Evolutionary conservation across 352 stramenopile genomes (phyloP).

Genomic region (Phytophthora hybrid): DNA sequence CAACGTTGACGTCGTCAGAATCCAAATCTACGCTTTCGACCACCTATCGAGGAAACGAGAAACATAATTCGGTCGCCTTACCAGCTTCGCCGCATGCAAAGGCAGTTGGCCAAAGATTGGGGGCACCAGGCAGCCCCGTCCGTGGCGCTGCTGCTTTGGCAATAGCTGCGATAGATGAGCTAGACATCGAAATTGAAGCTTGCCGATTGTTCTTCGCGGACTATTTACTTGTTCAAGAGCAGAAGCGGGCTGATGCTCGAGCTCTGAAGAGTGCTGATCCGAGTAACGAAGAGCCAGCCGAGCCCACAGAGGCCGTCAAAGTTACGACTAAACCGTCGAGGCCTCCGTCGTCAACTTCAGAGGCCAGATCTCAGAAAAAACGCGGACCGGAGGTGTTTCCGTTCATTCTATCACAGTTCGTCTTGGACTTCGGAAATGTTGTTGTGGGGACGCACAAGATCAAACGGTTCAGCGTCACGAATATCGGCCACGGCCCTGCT

Average conservation of each 20-base stretch:
- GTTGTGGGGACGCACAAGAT: slow-evolving; percentile 92
- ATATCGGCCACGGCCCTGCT: slow-evolving; percentile 86
- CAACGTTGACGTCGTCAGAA: slow-evolving; percentile 39
- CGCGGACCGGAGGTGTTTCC: slow-evolving; percentile 46
- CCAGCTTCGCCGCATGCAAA: slow-evolving; percentile 36
- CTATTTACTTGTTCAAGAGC: slow-evolving; percentile 72
- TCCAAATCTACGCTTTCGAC: slow-evolving; percentile 70
- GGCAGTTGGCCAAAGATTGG: slow-evolving; percentile 27
- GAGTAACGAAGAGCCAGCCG: slow-evolving; percentile 18
- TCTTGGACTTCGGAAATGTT: slow-evolving; percentile 95
- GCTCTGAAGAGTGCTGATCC: slow-evolving; percentile 25
- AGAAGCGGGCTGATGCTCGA: slow-evolving; percentile 35
- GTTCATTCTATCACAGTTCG: slow-evolving; percentile 92
- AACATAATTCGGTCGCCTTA: slow-evolving; percentile 41
- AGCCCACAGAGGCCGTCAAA: slow-evolving; percentile 11
- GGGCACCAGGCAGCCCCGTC: slow-evolving; percentile 28
- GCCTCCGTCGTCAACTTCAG: slow-evolving; percentile 9
- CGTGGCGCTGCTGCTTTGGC: slow-evolving; percentile 27
- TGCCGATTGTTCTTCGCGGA: slow-evolving; percentile 90
- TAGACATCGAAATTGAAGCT: slow-evolving; percentile 87
- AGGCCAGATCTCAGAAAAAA: slow-evolving; percentile 40
- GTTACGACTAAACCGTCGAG: slow-evolving; percentile 16
- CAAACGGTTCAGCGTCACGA: slow-evolving; percentile 93
- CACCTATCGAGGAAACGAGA: slow-evolving; percentile 41
- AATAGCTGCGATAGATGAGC: slow-evolving; percentile 53